Base-by-base conservation (phyloP, 139 green algal species). In the Tetradesmus lagerheimii region DNA sequence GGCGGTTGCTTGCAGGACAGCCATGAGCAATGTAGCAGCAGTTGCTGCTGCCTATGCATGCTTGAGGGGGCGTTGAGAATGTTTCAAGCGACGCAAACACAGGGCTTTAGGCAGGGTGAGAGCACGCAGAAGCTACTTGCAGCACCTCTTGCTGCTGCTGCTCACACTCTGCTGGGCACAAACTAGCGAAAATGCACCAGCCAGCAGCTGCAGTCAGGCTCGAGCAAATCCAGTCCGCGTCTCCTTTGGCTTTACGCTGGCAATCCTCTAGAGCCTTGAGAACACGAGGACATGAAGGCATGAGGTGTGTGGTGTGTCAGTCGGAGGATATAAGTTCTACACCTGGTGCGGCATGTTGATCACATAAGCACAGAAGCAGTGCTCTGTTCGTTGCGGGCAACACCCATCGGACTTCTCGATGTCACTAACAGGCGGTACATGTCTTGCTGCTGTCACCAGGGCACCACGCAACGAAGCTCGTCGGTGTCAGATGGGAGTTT, bases 121-220 rank as follows among this genome's bases (percentile, higher is more conserved):
- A 64, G 50, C 57, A 71, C 1, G 57, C 14, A 8, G 25, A 71
- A 71, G 15, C 8, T 71, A 23, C 57, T 31, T 31, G 16, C 50
- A 64, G 47, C 27, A 71, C n/a, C n/a, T n/a, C n/a, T n/a, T n/a
- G 47, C 47, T 62, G 34, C 77, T 82, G 37, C 57, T 57, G 5
- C 87, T 38, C 27, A 94, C 93, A 90, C 88, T 95, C 90, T 23
- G 76, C 43, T 4, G 93, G 93, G 31, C 93, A 95, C 1, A 95
- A n/a, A 16, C 39, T 57, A 11, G 85, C 43, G 43, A 94, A 93
- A 5, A 94, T 89, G 74, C 93, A 95, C 93, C 93, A 95, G 77
- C 91, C 91, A 9, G 93, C 93, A 11, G 87, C 76, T 35, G 75
- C 83, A 0, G 75, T 88, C 6, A 95, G 74, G 39, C 92, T 88